Base-by-base conservation (phyloP, 176 grass and related monocot species). In the Phyllostachys edulis region DNA sequence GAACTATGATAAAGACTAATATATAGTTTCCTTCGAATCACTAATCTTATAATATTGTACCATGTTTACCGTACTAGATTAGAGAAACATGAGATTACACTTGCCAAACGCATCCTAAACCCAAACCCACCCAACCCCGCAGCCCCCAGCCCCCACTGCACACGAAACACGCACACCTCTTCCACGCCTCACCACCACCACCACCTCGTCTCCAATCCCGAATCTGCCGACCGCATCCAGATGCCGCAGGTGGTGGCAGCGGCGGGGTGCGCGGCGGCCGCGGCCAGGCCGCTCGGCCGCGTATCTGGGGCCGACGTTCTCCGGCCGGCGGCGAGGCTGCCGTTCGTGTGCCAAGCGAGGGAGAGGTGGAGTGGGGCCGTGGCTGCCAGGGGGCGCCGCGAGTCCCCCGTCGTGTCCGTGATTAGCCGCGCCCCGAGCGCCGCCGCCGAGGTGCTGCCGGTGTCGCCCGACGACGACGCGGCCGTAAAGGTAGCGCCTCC, bases 211-310 rank as follows among this genome's bases (percentile, higher is more conserved):
- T 29, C 76, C 63, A 52, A 52, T 45, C 17, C 72, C 38, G 26
- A 69, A 41, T 42, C 80, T 46, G 32, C 52, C 6, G 16, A 6
- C 63, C 61, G 37, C 27, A 29, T 66, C 60, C 60, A 77, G 47
- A 97, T 97, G 94, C 92, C 92, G 73, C 94, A 90, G 80, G 63
- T 92, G 88, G 89, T 68, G 67, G 91, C 81, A 5, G 90, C 86
- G 81, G 49, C 86, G 10, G 79, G 76, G 54, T 40, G 74, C 38
- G 73, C 68, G 46, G 69, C 69, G 54, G 75, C 69, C 15, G 39
- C 52, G 14, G 69, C 62, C 54, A 85, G 78, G 85, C 34, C 75
- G 41, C 72, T 75, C 61, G 73, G 59, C 63, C 45, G 67, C 29
- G 55, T 78, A 57, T 94, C 88, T 79, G 85, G 75, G 21, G n/a